phyloP scores from a whole-genome alignment of 1,139 yeast genomes.

The Suhomyces coccinellae region DNA sequence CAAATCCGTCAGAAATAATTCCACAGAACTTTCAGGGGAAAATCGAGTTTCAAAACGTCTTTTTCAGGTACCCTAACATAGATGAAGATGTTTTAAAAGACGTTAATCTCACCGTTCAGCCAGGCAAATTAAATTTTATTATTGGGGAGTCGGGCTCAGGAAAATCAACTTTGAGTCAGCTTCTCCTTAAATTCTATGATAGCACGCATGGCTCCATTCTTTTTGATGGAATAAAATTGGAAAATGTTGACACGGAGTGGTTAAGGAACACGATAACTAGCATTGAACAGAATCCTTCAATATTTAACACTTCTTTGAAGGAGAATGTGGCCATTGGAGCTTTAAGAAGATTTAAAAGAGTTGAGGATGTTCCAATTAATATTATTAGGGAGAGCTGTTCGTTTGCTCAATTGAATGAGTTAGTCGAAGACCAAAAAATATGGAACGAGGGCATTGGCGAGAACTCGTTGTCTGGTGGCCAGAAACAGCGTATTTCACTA shows the following conservation, averaged over 20 bases:
- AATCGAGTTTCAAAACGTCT: slow-evolving; percentile 52
- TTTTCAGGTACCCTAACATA: slow-evolving; percentile 64
- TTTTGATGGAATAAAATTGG: slow-evolving; percentile 55
- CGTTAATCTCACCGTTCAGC: slow-evolving; percentile 45
- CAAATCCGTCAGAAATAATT: background rate
- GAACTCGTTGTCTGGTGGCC: slow-evolving; percentile 84
- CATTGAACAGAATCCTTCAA: slow-evolving; percentile 67
- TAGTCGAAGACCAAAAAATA: slow-evolving; percentile 54
- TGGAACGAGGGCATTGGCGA: slow-evolving; percentile 52
- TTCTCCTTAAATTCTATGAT: slow-evolving; percentile 60
- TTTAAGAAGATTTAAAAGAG: slow-evolving; percentile 22
- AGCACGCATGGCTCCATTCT: slow-evolving; percentile 49
- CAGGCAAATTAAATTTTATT: slow-evolving; percentile 56
- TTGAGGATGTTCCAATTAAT: slow-evolving; percentile 25
- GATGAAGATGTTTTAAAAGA: slow-evolving; percentile 46
- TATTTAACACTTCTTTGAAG: slow-evolving; percentile 63
- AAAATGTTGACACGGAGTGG: slow-evolving; percentile 49
- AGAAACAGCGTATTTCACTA: slow-evolving; percentile 74
- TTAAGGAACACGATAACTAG: slow-evolving; percentile 63
- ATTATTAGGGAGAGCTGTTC: slow-evolving; percentile 48
- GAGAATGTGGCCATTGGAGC: slow-evolving; percentile 62
- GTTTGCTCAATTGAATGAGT: slow-evolving; percentile 50
- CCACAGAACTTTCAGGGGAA: slow-evolving; percentile 30
- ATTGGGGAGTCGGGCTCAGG: slow-evolving; percentile 93
- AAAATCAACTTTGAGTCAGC: slow-evolving; percentile 73